Evolutionary conservation across 2,329 filamentous ascomycete species (phyloP).

Genomic region (Hymenotorrendiella dingleyae): DNA sequence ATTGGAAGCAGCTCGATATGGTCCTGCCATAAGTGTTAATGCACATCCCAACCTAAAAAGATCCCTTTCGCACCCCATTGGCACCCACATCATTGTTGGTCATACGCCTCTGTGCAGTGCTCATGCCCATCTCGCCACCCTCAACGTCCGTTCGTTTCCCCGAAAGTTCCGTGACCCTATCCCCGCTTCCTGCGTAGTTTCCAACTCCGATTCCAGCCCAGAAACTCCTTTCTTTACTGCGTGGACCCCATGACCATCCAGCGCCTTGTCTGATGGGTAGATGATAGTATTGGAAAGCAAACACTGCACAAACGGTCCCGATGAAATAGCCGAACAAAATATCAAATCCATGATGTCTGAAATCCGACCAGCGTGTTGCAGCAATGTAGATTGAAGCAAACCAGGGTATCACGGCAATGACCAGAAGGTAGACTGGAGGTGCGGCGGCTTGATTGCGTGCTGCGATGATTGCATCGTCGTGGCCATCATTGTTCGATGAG

Average conservation of each 20-base stretch:
- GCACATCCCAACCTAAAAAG: not conserved
- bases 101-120: conserved; percentile 7
- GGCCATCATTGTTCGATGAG: conserved; percentile 24
- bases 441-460: conserved; percentile 71
- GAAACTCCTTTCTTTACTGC: conserved; percentile 68
- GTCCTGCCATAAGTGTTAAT: conserved; percentile 12
- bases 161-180: not conserved
- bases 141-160: conserved; percentile 1
- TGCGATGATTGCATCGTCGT: conserved; percentile 35
- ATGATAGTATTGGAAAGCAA: conserved; percentile 82
- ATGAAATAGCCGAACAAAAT: conserved; percentile 80
- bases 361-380: conserved; percentile 83
- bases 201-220: conserved; percentile 62
- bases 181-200: conserved; percentile 27
- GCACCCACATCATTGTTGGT: conserved; percentile 17
- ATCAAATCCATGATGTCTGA: conserved; percentile 87
- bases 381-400: conserved; percentile 73
- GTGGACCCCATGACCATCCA: conserved; percentile 84
- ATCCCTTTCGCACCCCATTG: not conserved
- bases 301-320: conserved; percentile 63
- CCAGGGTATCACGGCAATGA: conserved; percentile 64
- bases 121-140: conserved; percentile 7
- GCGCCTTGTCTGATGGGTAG: conserved; percentile 71
- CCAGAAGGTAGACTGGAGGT: conserved; percentile 73
- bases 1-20: conserved; percentile 14